phyloP scores from a whole-genome alignment of 208 protist genomes.

The Trichomonas gallinae region DNA sequence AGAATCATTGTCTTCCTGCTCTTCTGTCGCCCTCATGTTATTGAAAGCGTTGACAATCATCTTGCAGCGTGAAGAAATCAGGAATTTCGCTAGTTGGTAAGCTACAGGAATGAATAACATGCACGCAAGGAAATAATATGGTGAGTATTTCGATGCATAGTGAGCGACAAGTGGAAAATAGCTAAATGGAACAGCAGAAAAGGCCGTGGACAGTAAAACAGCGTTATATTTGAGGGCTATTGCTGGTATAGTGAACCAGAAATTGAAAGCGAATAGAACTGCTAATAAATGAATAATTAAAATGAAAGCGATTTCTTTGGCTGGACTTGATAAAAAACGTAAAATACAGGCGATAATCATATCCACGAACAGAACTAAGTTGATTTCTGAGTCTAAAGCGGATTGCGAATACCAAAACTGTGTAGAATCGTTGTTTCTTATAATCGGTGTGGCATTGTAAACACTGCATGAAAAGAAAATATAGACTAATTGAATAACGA shows the following conservation, averaged over 20 bases:
- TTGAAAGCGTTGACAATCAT: not conserved
- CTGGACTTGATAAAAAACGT: not conserved
- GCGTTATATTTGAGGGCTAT: not conserved
- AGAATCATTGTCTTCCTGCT: not conserved
- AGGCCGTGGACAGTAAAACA: not conserved
- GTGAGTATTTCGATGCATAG: not conserved
- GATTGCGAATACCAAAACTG: not conserved
- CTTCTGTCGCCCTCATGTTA: not conserved
- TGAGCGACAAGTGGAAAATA: not conserved
- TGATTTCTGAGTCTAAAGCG: not conserved
- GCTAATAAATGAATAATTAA: not conserved
- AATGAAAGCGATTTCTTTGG: not conserved
- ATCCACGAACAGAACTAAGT: not conserved
- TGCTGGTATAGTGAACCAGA: not conserved
- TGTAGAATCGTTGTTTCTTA: not conserved
- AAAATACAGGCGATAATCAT: not conserved
- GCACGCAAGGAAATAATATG: not conserved
- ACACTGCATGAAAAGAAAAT: not conserved
- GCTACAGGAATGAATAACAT: not conserved
- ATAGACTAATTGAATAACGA: not conserved
- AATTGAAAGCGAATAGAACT: not conserved
- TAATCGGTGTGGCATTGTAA: not conserved
- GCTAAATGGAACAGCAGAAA: not conserved
- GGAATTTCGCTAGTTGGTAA: not conserved
- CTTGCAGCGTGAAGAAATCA: not conserved